Base-by-base conservation (phyloP, 192 early-diverging fungal genomes). In the Entomortierella chlamydospora region DNA sequence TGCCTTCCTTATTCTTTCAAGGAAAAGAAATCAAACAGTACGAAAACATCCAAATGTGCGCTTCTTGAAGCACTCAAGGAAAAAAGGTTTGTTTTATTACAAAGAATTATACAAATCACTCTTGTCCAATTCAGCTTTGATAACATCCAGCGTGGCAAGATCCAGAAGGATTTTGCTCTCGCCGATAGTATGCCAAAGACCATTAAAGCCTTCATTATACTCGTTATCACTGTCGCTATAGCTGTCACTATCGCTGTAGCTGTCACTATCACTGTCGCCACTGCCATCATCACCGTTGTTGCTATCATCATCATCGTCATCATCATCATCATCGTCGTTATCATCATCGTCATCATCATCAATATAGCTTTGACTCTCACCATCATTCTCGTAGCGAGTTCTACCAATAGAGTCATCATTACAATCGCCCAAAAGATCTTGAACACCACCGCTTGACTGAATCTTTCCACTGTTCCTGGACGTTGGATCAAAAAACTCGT, bases 151-250 rank as follows among this genome's bases (percentile, higher is more conserved):
- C 0, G 61, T 57, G 4, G 29, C 22, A 15, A 60, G 30, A n/a
- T 61, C 53, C 17, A 71, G 8, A 29, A 45, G 13, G 28, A 71
- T 62, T 22, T 39, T 49, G 18, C 52, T 61, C 6, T 58, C 57
- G 25, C 57, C 63, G 20, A 57, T 17, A 23, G 18, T 25, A 25
- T 34, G 10, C 47, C 55, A 52, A 7, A 25, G 56, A 34, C 50
- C 33, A 50, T 53, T 33, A 31, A 31, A 25, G 17, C 52, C 34
- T 11, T 61, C 45, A 9, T 51, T 43, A 11, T 72, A 54, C 7
- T 64, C 61, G 28, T 57, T 26, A 29, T 31, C 30, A 33, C n/a
- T 43, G 41, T 43, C 58, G 25, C n/a, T 28, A 31, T 64, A 8
- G 11, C 17, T 18, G 1, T 47, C n/a, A 29, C 61, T 50, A 22